Evolutionary conservation across 805 yeast species (phyloP).

Genomic region (Lipomyces chichibuensis): DNA sequence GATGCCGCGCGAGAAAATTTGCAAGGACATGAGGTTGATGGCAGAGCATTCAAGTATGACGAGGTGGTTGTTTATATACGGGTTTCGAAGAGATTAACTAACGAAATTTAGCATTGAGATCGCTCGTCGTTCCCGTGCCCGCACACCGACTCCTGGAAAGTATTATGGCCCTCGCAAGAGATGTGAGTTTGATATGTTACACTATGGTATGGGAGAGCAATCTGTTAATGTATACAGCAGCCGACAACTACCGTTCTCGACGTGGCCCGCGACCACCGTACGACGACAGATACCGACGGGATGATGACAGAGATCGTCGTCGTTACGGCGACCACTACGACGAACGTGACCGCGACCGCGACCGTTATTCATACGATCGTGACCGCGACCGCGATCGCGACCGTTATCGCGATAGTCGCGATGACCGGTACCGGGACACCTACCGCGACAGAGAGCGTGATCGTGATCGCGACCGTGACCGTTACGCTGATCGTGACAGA

Average conservation of each 20-base stretch:
- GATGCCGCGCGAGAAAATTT: conserved; percentile 51
- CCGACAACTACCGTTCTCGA: conserved; percentile 13
- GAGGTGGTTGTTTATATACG: neutral
- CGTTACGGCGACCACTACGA: conserved; percentile 28
- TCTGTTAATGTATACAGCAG: neutral
- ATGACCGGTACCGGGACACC: conserved; percentile 8
- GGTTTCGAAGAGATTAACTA: neutral
- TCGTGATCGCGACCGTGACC: conserved; percentile 20
- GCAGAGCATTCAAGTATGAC: conserved; percentile 45
- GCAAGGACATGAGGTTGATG: conserved; percentile 50
- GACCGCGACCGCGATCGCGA: conserved; percentile 29
- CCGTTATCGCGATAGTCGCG: conserved; percentile 16
- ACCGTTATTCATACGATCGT: conserved; percentile 20
- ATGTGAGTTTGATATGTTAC: conserved; percentile 1
- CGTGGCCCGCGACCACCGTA: conserved; percentile 16
- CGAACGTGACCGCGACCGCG: conserved; percentile 31
- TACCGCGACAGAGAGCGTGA: conserved; percentile 25
- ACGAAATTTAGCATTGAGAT: conserved; percentile 46
- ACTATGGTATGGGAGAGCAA: neutral
- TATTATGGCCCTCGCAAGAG: conserved; percentile 42
- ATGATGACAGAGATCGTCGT: conserved; percentile 25
- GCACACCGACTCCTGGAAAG: conserved; percentile 48
- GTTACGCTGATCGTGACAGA: conserved; percentile 17
- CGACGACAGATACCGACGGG: conserved; percentile 29
- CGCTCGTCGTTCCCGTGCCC: conserved; percentile 49